Evolutionary conservation across 2,329 filamentous ascomycete species (phyloP).

Genomic region (Diaporthe capsici): DNA sequence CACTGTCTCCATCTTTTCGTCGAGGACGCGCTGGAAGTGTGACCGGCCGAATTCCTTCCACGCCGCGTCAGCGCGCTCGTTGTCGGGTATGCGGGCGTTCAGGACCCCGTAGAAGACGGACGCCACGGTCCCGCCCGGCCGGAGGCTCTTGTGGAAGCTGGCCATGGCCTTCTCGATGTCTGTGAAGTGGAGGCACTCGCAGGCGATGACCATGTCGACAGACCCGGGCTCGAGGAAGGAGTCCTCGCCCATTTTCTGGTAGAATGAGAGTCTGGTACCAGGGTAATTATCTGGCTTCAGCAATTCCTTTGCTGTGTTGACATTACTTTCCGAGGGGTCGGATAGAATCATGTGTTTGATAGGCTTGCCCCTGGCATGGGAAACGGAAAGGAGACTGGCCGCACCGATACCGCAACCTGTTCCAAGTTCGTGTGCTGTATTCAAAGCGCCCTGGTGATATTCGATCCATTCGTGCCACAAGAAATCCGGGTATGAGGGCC

Average conservation of each 20-base stretch:
- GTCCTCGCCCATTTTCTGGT: slow-evolving; percentile 32
- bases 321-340: slow-evolving; percentile 37
- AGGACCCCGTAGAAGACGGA: slow-evolving; percentile 36
- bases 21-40: background rate
- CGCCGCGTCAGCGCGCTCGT: slow-evolving; percentile 16
- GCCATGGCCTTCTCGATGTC: slow-evolving; percentile 34
- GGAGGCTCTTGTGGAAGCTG: slow-evolving; percentile 31
- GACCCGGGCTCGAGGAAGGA: slow-evolving; percentile 20
- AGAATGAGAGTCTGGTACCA: slow-evolving; percentile 22
- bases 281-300: slow-evolving; percentile 19
- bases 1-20: background rate
- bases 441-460: slow-evolving; percentile 33
- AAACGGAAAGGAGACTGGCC: slow-evolving; percentile 25
- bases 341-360: slow-evolving; percentile 37
- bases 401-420: slow-evolving; percentile 39
- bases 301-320: slow-evolving; percentile 18
- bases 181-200: slow-evolving; percentile 39
- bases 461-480: slow-evolving; percentile 38
- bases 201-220: slow-evolving; percentile 38
- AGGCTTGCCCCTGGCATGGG: slow-evolving; percentile 1
- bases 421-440: slow-evolving; percentile 36
- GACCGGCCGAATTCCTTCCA: background rate
- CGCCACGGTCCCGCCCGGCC: slow-evolving; percentile 38
- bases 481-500: slow-evolving; percentile 36
- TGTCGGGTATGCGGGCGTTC: background rate